Conservation (phyloP, 2,329 filamentous ascomycete genomes). For the Colletotrichum destructivum region DNA sequence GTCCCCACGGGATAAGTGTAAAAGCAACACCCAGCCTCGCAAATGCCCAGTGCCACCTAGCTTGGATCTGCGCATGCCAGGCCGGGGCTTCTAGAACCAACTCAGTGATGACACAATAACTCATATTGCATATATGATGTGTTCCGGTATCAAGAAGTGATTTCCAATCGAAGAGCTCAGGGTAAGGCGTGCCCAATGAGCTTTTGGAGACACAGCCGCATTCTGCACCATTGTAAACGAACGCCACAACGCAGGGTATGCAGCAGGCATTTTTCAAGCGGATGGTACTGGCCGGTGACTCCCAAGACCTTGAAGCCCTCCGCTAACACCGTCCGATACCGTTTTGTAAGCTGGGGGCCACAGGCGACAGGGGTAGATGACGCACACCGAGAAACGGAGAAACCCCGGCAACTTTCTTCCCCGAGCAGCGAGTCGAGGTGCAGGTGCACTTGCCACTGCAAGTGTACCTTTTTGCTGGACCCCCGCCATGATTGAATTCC, state of each 20-base stretch:
- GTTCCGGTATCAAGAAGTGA: background rate
- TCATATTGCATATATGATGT: background rate
- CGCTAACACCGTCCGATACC: background rate
- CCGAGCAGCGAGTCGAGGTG: background rate
- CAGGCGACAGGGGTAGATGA: conserved; percentile 30
- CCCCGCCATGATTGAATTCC: conserved; percentile 24
- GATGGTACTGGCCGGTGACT: background rate
- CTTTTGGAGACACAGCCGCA: background rate
- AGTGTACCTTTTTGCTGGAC: conserved; percentile 18
- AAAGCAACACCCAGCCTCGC: too few relatives aligned
- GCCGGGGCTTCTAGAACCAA: background rate
- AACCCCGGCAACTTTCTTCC: conserved; percentile 17
- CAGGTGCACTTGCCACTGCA: background rate
- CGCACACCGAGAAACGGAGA: conserved; percentile 40
- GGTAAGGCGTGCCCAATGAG: background rate
- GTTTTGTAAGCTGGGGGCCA: conserved; percentile 6
- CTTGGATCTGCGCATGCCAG: background rate
- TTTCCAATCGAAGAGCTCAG: background rate
- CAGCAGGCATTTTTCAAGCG: background rate
- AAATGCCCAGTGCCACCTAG: background rate
- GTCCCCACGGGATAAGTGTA: too few relatives aligned
- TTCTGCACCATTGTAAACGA: background rate
- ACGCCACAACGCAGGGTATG: background rate
- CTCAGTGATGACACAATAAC: background rate
- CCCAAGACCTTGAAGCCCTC: background rate